Evolutionary conservation across 495 filamentous ascomycete species (phyloP).

Genomic region (Emericellopsis terricola): DNA sequence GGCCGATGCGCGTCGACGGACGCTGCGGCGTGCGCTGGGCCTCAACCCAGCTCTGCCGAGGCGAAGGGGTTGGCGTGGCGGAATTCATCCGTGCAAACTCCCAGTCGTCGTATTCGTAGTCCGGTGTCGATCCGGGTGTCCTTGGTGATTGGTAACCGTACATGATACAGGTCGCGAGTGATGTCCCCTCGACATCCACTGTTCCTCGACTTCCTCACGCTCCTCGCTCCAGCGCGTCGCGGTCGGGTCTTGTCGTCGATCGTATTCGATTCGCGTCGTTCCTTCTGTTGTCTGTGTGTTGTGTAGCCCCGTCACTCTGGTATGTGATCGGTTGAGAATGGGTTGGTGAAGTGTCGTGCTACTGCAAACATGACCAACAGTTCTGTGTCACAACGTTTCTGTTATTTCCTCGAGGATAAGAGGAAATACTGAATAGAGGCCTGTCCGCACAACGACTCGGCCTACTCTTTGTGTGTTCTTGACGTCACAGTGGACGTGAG

Average conservation of each 20-base stretch:
- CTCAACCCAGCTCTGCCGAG: slow-evolving; percentile 11
- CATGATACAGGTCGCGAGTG: slow-evolving; percentile 19
- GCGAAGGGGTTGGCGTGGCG: slow-evolving; percentile 32
- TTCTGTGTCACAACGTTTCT: too few species aligned
- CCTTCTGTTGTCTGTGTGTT: slow-evolving; percentile 8
- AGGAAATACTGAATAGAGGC: slow-evolving; percentile 5
- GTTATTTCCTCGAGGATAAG: too few species aligned
- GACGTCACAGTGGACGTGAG: too few species aligned
- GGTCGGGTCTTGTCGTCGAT: slow-evolving; percentile 7
- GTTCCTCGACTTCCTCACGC: slow-evolving; percentile 6
- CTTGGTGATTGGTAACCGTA: slow-evolving; percentile 13
- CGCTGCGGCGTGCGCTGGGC: slow-evolving; percentile 19
- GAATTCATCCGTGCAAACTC: slow-evolving; percentile 10
- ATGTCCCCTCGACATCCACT: slow-evolving; percentile 15
- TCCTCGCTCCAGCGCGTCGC: slow-evolving; percentile 3
- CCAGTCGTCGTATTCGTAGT: slow-evolving; percentile 14
- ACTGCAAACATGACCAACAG: slow-evolving; percentile 33
- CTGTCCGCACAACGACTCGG: too few species aligned
- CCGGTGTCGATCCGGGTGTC: slow-evolving; percentile 20
- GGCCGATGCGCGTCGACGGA: slow-evolving; percentile 20
- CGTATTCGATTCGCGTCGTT: too few species aligned
- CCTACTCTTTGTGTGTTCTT: too few species aligned
- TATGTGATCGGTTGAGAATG: slow-evolving; percentile 36
- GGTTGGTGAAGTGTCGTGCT: slow-evolving; percentile 27
- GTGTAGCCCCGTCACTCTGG: slow-evolving; percentile 32